Percentiles rank a stretch among this genome's conserved stretches.
Evolutionary conservation across 768 basidiomycete species (phyloP).

Genomic region (Termitomyces sp.): DNA sequence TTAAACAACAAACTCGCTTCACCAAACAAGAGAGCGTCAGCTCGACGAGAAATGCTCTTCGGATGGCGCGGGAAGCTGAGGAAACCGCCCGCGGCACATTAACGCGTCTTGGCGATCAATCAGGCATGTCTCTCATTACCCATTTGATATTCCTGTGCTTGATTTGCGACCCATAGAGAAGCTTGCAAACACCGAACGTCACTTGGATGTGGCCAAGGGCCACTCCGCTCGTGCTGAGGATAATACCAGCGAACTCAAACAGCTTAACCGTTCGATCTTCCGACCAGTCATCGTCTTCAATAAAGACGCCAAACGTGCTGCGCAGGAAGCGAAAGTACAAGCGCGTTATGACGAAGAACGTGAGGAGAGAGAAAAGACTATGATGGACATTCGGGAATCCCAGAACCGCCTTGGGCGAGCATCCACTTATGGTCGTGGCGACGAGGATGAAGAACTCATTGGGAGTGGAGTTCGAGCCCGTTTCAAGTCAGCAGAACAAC

Average conservation of each 20-base stretch:
- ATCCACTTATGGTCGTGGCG: conserved; percentile 48
- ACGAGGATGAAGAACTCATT: conserved; percentile 41
- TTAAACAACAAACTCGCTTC: conserved; percentile 87
- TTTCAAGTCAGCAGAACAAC: conserved; percentile 45
- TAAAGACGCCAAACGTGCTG: conserved; percentile 86
- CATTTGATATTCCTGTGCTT: neutral
- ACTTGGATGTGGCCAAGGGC: conserved; percentile 88
- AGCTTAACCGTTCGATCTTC: conserved; percentile 94
- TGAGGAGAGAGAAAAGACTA: conserved; percentile 75
- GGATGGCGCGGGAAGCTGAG: conserved; percentile 93
- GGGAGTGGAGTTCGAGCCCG: conserved; percentile 32
- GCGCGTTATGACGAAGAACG: conserved; percentile 86
- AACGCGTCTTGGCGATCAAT: conserved; percentile 82
- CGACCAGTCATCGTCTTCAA: conserved; percentile 88
- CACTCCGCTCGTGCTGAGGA: conserved; percentile 88
- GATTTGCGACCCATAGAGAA: conserved; percentile 46
- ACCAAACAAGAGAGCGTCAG: conserved; percentile 90
- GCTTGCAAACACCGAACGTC: conserved; percentile 90
- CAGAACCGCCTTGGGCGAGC: conserved; percentile 83
- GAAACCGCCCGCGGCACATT: conserved; percentile 90
- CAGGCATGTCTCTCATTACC: conserved; percentile 52
- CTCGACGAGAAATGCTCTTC: conserved; percentile 86
- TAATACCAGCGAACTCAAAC: conserved; percentile 88
- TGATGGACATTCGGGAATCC: conserved; percentile 81
- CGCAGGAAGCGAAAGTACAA: conserved; percentile 79